These are phyloP conservation scores for Annulohypoxylon moriforme DNA, from an alignment of 495 filamentous ascomycete species.

Conservation along the genomic window DNA sequence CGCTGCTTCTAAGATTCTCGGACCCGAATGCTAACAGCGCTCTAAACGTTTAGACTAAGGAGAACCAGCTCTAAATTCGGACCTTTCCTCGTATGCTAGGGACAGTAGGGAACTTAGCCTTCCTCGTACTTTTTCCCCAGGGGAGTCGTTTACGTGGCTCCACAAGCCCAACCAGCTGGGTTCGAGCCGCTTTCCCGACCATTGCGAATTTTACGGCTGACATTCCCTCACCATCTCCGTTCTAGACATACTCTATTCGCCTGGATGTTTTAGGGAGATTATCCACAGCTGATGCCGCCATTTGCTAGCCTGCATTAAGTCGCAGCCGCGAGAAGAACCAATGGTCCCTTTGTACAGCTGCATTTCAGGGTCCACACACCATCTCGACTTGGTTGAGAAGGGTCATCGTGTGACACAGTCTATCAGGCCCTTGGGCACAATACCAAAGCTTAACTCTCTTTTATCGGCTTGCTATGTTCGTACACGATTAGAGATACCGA, in stretches of 20 bases:
- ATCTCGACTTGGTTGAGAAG: slow-evolving; percentile 7
- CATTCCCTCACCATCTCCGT: not conserved
- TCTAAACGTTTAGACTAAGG: slow-evolving; percentile 5
- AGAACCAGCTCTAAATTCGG: slow-evolving; percentile 5
- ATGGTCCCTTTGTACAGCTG: slow-evolving; percentile 44
- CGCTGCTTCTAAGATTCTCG: slow-evolving; percentile 1
- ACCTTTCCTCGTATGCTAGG: not conserved
- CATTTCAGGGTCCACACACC: slow-evolving; percentile 33
- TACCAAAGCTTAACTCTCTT: not conserved
- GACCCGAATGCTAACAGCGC: slow-evolving; percentile 9
- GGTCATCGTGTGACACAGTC: slow-evolving; percentile 33
- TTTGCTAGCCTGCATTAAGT: slow-evolving; percentile 23
- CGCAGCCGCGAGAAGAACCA: slow-evolving; percentile 23
- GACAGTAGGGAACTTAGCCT: not conserved
- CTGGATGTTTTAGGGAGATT: slow-evolving; percentile 9
- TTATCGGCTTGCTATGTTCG: not conserved
- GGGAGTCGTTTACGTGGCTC: slow-evolving; percentile 28
- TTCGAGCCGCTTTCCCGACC: slow-evolving; percentile 26
- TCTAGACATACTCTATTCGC: slow-evolving; percentile 2
- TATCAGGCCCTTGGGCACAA: slow-evolving; percentile 10
- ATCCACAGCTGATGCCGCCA: slow-evolving; percentile 11
- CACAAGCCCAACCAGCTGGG: slow-evolving; percentile 27
- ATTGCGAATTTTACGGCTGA: not conserved
- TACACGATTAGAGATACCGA: not conserved
- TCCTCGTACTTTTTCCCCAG: not conserved